Percentiles rank a stretch among this genome's conserved stretches.
Conservation (phyloP, 2,329 filamentous ascomycete species). For the Xylaria sp. region DNA sequence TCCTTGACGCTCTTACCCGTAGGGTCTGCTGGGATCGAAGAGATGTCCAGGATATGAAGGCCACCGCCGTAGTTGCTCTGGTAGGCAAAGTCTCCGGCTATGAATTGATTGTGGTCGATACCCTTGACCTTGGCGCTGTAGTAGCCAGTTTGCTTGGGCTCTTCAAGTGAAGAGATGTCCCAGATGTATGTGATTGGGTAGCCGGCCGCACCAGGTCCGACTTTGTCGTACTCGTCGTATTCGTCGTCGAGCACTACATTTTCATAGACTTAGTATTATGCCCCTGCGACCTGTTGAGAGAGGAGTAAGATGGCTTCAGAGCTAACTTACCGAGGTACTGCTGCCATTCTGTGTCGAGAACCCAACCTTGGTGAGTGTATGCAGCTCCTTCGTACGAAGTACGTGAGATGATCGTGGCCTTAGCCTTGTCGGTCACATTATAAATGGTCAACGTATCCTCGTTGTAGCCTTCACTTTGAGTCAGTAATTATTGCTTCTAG, state of each 20-base stretch:
- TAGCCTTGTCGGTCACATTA: constrained; percentile 61
- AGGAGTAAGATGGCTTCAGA: too few relatives aligned
- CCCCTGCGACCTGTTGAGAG: too few relatives aligned
- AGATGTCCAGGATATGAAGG: constrained; percentile 52
- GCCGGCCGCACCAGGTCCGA: constrained; percentile 51
- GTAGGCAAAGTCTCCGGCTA: constrained; percentile 53
- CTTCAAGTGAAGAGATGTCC: constrained; percentile 55
- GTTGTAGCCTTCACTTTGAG: constrained; percentile 54
- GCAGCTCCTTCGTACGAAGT: constrained; percentile 64
- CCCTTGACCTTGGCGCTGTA: constrained; percentile 53
- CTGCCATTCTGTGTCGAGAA: constrained; percentile 55
- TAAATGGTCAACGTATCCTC: constrained; percentile 63
- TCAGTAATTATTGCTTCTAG: too few relatives aligned
- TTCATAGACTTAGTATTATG: too few relatives aligned
- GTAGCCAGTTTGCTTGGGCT: constrained; percentile 55
- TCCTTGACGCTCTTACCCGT: constrained; percentile 50
- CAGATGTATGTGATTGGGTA: constrained; percentile 61
- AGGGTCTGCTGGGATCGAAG: constrained; percentile 48
- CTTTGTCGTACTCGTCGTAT: constrained; percentile 57
- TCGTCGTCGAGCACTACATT: constrained; percentile 58
- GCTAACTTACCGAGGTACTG: constrained; percentile 46
- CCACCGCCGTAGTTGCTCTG: constrained; percentile 59
- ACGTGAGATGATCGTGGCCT: constrained; percentile 58
- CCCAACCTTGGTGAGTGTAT: constrained; percentile 66
- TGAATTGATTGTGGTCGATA: constrained; percentile 59